Conservation (phyloP, 129 eudicot genomes). For the Saussurea involucrata region DNA sequence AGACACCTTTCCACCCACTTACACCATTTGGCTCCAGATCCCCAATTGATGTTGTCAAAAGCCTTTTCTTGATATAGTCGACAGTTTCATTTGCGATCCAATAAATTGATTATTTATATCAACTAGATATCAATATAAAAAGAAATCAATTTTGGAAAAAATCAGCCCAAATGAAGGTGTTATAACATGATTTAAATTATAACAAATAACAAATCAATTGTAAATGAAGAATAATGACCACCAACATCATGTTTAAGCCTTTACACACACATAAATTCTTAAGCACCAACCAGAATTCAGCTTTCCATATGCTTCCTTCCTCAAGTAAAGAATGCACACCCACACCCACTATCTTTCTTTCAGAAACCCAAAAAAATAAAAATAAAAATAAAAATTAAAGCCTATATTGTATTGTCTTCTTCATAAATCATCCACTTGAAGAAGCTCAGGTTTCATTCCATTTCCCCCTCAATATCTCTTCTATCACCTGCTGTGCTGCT, state of each 20-base stretch:
- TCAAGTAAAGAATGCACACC: conserved; percentile 30
- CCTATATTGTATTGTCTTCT: conserved; percentile 22
- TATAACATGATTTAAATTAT: not conserved
- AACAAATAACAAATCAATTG: not conserved
- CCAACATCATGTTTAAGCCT: conserved; percentile 18
- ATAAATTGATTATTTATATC: not conserved
- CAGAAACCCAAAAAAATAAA: not conserved
- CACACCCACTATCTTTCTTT: conserved; percentile 2
- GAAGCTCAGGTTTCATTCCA: conserved; percentile 26
- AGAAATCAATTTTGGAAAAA: not conserved
- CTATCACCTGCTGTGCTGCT: not conserved
- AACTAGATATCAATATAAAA: not conserved
- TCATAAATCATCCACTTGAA: conserved; percentile 30
- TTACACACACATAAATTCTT: conserved; percentile 18
- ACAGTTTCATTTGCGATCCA: not conserved
- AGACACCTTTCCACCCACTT: no score
- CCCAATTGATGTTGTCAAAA: no score
- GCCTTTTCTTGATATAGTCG: no score
- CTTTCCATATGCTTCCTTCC: conserved; percentile 32
- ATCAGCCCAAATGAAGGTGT: no score
- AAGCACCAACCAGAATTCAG: conserved; percentile 22
- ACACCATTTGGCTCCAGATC: no score
- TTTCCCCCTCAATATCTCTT: not conserved
- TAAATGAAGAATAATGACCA: conserved; percentile 2
- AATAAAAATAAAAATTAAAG: not conserved